Base-by-base conservation (phyloP, 257 asterid species). In the Linaria vulgaris region DNA sequence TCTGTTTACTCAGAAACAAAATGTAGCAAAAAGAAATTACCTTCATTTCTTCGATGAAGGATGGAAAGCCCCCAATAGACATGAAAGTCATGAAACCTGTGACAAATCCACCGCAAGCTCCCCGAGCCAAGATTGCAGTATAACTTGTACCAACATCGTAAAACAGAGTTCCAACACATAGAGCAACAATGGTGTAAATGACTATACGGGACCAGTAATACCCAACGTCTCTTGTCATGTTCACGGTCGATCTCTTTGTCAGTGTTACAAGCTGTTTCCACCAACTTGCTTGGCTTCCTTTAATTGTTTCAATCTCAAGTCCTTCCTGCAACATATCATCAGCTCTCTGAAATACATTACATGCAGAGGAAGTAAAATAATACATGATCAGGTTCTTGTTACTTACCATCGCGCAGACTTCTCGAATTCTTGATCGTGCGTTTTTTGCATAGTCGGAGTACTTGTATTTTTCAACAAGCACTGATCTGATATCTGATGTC, bases 51-150 rank as follows among this genome's bases (percentile, higher is more conserved):
- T 88, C 96, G 4, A 91, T 72, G 67, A 91, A 91, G 15, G 96
- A 91, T n/a, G 98, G 98, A 65, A 91, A 91, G 54, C 98, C 98
- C 24, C 98, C 98, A 23, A 91, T 91, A 27, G 98, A 91, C 98
- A 91, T 91, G 80, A 91, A 91, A 56, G 98, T 88, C 96, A 91
- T 88, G 60, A 82, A 91, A 23, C 98, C 98, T 0, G 95, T 84
- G 0, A 91, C 82, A 41, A 91, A 91, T 39, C 96, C 96, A 56
- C 91, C 96, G 63, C 98, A 91, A 46, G 98, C 98, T 60, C 96
- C 98, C 39, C 98, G 49, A 38, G 98, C 98, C 58, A 91, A 69
- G 63, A 91, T 91, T 1, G 98, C 88, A 1, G 94, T 77, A 70
- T 91, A 84, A 73, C 95, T 81, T 4, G 95, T 91, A 16, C 98